phyloP scores from a whole-genome alignment of 768 basidiomycete genomes.

The Hericium coralloides region DNA sequence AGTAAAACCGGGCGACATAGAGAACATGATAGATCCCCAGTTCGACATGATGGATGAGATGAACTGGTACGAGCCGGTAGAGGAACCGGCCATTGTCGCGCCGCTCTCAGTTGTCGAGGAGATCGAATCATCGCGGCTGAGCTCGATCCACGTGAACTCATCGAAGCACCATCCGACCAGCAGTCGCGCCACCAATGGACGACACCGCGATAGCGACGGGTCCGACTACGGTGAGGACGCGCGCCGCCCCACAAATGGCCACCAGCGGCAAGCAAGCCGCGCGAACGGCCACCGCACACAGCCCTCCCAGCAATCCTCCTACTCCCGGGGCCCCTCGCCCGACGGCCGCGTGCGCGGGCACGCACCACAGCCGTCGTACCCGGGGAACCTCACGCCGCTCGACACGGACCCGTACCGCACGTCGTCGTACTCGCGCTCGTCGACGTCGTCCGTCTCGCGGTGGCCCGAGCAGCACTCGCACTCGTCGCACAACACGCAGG shows the following conservation, averaged over 20 bases:
- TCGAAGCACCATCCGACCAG: slow-evolving; percentile 20
- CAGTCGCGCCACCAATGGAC: slow-evolving; percentile 23
- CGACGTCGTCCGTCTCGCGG: slow-evolving; percentile 16
- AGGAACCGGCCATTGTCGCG: slow-evolving; percentile 18
- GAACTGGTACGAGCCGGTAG: slow-evolving; percentile 17
- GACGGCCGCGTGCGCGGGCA: slow-evolving; percentile 1
- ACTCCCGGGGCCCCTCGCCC: background rate
- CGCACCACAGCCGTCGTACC: background rate
- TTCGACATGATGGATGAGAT: slow-evolving; percentile 51
- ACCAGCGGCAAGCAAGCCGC: background rate
- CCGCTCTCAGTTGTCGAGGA: slow-evolving; percentile 25
- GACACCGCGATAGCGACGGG: slow-evolving; percentile 42
- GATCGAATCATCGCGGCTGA: slow-evolving; percentile 17
- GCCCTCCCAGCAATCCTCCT: slow-evolving; percentile 8
- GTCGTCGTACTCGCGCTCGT: slow-evolving; percentile 23
- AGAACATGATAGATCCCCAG: slow-evolving; percentile 54
- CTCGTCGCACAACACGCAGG: slow-evolving; percentile 3
- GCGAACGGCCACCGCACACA: slow-evolving; percentile 15
- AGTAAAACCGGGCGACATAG: slow-evolving; percentile 79
- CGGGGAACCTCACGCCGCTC: background rate
- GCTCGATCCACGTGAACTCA: slow-evolving; percentile 28
- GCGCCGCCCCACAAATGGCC: background rate
- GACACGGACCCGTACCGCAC: slow-evolving; percentile 14
- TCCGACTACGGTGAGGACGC: slow-evolving; percentile 40
- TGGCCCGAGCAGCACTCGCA: slow-evolving; percentile 3